phyloP scores from a whole-genome alignment of 805 yeast species.

The Saccharomyces eubayanus region DNA sequence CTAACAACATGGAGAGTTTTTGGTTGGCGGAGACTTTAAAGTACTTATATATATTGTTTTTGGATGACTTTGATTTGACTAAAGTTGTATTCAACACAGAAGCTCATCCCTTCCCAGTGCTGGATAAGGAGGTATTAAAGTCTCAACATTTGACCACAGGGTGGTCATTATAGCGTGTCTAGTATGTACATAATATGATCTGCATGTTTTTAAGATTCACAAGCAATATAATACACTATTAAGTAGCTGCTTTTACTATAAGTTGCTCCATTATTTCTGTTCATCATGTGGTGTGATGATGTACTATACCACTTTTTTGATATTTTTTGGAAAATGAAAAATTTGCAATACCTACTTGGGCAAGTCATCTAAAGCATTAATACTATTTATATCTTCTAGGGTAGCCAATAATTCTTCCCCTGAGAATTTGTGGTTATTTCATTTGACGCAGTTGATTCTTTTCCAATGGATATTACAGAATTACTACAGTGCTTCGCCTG shows the following conservation, averaged over 20 bases:
- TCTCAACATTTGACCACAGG: conserved; percentile 19
- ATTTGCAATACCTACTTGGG: neutral
- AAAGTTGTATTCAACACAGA: conserved; percentile 81
- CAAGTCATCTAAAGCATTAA: neutral
- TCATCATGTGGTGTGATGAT: neutral
- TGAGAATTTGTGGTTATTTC: neutral
- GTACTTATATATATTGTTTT: conserved; percentile 72
- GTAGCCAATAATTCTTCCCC: neutral
- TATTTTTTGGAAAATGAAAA: neutral
- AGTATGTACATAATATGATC: neutral
- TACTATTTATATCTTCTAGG: neutral
- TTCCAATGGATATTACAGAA: conserved; percentile 54
- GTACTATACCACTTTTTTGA: neutral
- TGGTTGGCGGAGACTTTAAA: conserved; percentile 93
- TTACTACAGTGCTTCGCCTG: conserved; percentile 72
- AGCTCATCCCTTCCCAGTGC: conserved; percentile 85
- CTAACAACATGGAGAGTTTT: conserved; percentile 81
- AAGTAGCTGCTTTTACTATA: neutral
- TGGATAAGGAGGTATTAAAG: conserved; percentile 22
- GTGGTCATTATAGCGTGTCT: conserved; percentile 21
- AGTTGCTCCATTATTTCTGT: too few species aligned
- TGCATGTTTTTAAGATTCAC: neutral
- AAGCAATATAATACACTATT: neutral
- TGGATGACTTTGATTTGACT: conserved; percentile 59
- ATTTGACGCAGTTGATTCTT: neutral